Base-by-base conservation (phyloP, 768 basidiomycete genomes). In the Panellus pusillus region DNA sequence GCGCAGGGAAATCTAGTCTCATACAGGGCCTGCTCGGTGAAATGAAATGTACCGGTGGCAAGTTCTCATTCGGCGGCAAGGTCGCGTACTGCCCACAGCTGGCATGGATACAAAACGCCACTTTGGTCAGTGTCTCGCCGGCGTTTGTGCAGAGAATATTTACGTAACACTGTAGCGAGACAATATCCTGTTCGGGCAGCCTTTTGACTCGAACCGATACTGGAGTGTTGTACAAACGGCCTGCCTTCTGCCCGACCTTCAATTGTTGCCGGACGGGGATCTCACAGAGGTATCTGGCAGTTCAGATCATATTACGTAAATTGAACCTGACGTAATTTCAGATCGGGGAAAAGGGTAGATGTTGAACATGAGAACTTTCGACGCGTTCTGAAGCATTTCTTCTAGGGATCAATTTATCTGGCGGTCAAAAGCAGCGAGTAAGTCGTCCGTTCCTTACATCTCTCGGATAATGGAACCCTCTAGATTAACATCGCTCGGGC, bases 51-150 rank as follows among this genome's bases (percentile, higher is more conserved):
- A 57, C 74, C 2, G 65, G 69, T 9, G 88, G 88, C 0, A 64
- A 68, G 12, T 78, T 85, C 35, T 68, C 72, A 0, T 83, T 89
- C 58, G 83, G 87, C 7, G 87, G 87, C 0, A 68, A 72, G 13
- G 75, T 89, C 9, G 85, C 80, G 6, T 91, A 89, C 63, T 87
- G 84, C 63, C 77, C 86, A 14, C 88, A 91, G 67, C 80, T 79
- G 0, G 84, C 87, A 0, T 91, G 87, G 87, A 89, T 91, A 44
- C 85, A 87, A 66, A 88, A 88, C 63, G 79, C 81, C 0, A 75
- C 81, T 5, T 61, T 86, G 64, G 84, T 84, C 49, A 45, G 79
- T 59, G 13, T 9, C 17, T 18, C 19, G 29, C 42, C 24, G 6
- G 24, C 24, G 24, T n/a, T 14, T 32, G 4, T 17, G 9, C 14